Percentiles rank a stretch among this genome's conserved stretches.
These are phyloP conservation scores for Beauveria brongniartii DNA, from an alignment of 2,329 filamentous ascomycete genomes.

Conservation along the genomic window DNA sequence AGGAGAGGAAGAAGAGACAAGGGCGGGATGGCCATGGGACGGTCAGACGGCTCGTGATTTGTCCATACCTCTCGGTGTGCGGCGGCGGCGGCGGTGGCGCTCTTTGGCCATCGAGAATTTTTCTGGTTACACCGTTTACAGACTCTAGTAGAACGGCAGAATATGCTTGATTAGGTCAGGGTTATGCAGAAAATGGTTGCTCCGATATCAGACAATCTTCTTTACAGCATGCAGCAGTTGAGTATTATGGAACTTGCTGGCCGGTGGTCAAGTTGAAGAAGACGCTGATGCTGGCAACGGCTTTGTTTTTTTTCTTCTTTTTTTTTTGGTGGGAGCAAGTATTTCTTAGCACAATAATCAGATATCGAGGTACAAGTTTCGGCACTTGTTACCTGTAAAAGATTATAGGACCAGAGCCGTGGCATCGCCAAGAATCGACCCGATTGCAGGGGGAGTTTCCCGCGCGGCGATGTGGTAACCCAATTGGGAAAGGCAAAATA, in stretches of 20 bases:
- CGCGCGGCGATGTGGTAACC: conserved; percentile 7
- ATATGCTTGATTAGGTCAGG: not conserved
- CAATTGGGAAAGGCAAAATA: not conserved
- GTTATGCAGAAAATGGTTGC: not conserved
- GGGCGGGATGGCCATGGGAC: not conserved
- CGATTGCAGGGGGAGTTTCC: not conserved
- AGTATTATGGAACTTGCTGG: too few species aligned
- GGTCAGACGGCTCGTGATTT: not conserved
- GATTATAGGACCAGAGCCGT: not conserved
- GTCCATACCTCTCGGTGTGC: not conserved
- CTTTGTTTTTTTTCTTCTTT: too few species aligned
- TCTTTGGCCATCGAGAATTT: not conserved
- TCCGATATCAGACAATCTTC: not conserved
- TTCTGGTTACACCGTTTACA: too few species aligned
- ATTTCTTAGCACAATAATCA: too few species aligned
- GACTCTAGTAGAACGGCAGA: too few species aligned
- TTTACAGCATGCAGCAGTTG: not conserved
- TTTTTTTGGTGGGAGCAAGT: too few species aligned
- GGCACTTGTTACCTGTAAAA: not conserved
- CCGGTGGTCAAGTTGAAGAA: not conserved
- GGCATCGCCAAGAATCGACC: conserved; percentile 4
- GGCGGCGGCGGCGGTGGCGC: not conserved
- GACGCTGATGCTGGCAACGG: not conserved
- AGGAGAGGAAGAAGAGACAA: not conserved
- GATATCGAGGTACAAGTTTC: not conserved